phyloP scores from a whole-genome alignment of 352 stramenopile species.

The Globisporangium canariense region DNA sequence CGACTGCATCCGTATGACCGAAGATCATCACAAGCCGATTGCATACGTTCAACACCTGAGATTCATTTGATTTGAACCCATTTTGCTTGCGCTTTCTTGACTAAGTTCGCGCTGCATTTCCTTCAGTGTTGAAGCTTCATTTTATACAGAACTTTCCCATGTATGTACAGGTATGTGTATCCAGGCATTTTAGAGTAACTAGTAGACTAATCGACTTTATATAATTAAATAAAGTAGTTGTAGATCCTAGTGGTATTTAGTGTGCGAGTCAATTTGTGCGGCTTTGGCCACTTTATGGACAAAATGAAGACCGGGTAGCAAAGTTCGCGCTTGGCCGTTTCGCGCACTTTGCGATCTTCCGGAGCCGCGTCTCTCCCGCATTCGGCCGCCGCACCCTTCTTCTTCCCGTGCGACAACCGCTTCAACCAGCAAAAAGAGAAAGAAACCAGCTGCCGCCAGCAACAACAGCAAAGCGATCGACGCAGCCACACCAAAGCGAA shows the following conservation, averaged over 20 bases:
- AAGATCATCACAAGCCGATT: too few relatives aligned
- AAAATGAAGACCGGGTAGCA: too few relatives aligned
- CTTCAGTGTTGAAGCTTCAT: not conserved
- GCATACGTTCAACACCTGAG: too few relatives aligned
- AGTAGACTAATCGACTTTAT: too few relatives aligned
- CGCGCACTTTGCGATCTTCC: constrained; percentile 15
- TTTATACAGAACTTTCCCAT: too few relatives aligned
- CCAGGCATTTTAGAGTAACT: too few relatives aligned
- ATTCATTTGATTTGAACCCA: constrained; percentile 10
- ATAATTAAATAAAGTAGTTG: too few relatives aligned
- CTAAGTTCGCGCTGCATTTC: constrained; percentile 8
- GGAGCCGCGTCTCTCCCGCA: constrained; percentile 14
- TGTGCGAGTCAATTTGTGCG: too few relatives aligned
- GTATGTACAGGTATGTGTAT: too few relatives aligned
- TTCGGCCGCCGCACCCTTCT: not conserved
- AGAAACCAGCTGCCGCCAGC: constrained; percentile 8
- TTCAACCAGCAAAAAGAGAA: constrained; percentile 9
- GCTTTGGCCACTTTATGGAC: too few relatives aligned
- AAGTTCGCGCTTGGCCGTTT: not conserved
- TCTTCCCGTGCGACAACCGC: constrained; percentile 10
- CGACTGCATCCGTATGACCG: too few relatives aligned
- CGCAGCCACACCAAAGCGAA: not conserved
- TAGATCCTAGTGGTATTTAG: too few relatives aligned
- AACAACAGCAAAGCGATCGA: not conserved
- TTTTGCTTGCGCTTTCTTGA: not conserved